Evolutionary conservation across 495 filamentous ascomycete genomes (phyloP).

Genomic region (Xylaria acuta): DNA sequence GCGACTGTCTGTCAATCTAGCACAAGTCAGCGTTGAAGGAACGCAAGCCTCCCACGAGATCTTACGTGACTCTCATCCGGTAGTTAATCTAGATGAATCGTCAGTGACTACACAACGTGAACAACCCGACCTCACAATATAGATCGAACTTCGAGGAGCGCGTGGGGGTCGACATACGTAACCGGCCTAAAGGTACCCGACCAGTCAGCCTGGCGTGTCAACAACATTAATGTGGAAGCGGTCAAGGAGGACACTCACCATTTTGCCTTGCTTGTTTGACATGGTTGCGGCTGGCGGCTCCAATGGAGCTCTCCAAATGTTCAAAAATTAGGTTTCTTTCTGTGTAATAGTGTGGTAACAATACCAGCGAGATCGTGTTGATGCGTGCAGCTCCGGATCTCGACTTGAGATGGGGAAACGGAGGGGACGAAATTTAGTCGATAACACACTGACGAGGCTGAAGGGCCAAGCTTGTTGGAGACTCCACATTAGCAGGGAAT

Average conservation of each 20-base stretch:
- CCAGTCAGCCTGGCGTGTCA: slow-evolving; percentile 76
- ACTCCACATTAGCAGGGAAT: slow-evolving; percentile 5
- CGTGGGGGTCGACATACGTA: slow-evolving; percentile 73
- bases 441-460: slow-evolving; percentile 44
- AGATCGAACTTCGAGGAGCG: slow-evolving; percentile 12
- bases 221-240: slow-evolving; percentile 53
- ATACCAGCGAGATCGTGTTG: slow-evolving; percentile 36
- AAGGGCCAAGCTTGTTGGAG: slow-evolving; percentile 14
- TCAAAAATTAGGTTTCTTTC: slow-evolving; percentile 60
- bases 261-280: slow-evolving; percentile 99
- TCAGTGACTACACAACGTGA: slow-evolving; percentile 42
- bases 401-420: slow-evolving; percentile 43
- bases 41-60: slow-evolving; percentile 7
- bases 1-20: slow-evolving; percentile 80
- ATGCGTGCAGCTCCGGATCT: slow-evolving; percentile 43
- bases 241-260: slow-evolving; percentile 73
- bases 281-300: slow-evolving; percentile 66
- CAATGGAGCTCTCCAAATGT: slow-evolving; percentile 63
- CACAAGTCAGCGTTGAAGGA: slow-evolving; percentile 15
- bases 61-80: slow-evolving; percentile 87
- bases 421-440: slow-evolving; percentile 33
- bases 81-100: slow-evolving; percentile 83
- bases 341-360: slow-evolving; percentile 38
- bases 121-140: slow-evolving; percentile 21
- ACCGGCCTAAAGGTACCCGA: slow-evolving; percentile 75